phyloP scores from a whole-genome alignment of 768 basidiomycete species.

The Paxillus involutus region DNA sequence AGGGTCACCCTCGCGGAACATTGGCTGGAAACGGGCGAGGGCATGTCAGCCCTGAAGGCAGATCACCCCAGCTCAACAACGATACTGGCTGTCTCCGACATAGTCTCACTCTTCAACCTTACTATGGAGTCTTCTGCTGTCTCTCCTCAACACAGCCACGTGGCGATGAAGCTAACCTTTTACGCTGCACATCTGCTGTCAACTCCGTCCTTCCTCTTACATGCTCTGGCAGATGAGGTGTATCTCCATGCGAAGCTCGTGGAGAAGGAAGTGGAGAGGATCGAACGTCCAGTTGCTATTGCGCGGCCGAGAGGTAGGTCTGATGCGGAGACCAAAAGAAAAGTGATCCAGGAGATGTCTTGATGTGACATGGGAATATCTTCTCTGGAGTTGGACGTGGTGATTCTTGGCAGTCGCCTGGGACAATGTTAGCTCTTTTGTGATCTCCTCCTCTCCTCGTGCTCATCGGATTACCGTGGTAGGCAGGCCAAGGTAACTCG shows the following conservation, averaged over 20 bases:
- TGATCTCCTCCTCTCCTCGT: too few species aligned
- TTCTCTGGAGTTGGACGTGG: too few species aligned
- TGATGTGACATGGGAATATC: background rate
- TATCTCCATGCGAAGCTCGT: slow-evolving; percentile 26
- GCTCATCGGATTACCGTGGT: too few species aligned
- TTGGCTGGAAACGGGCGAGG: background rate
- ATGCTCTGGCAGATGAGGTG: slow-evolving; percentile 43
- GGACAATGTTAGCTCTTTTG: too few species aligned
- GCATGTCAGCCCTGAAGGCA: background rate
- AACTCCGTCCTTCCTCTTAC: slow-evolving; percentile 43
- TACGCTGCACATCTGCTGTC: slow-evolving; percentile 64
- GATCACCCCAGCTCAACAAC: slow-evolving; percentile 14
- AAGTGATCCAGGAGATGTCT: background rate
- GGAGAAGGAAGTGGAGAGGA: slow-evolving; percentile 17
- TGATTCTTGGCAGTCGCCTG: too few species aligned
- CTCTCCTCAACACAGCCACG: slow-evolving; percentile 28
- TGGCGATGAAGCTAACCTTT: slow-evolving; percentile 63
- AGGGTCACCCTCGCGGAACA: slow-evolving; percentile 15
- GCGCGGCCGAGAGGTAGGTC: background rate
- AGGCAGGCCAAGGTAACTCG: too few species aligned
- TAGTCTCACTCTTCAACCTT: slow-evolving; percentile 19
- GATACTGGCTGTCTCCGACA: slow-evolving; percentile 29
- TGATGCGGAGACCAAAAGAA: background rate
- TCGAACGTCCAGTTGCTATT: too few species aligned
- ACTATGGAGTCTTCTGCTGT: background rate